Percentiles rank a stretch among this genome's conserved stretches.
phyloP scores from a whole-genome alignment of 148 eudicot species.

The Gaultheria prostrata region DNA sequence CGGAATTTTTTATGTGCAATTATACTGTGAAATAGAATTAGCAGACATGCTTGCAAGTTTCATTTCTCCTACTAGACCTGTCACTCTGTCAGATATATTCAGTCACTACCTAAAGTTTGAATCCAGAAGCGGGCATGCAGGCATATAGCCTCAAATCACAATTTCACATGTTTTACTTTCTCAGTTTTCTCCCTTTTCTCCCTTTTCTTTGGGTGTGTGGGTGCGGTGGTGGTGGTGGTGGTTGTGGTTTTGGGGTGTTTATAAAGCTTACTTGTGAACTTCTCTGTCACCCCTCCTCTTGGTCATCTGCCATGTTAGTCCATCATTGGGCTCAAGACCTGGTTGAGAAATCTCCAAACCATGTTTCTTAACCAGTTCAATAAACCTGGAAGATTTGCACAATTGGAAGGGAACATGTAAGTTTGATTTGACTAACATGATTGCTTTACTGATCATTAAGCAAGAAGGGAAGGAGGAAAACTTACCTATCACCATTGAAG shows the following conservation, averaged over 20 bases:
- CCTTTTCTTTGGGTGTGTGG: not conserved
- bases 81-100: not conserved
- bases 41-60: not conserved
- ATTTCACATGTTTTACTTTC: not conserved
- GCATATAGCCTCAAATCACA: not conserved
- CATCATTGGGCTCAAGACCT: conserved; percentile 82
- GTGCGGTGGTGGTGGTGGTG: not conserved
- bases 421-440: not conserved
- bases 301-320: conserved; percentile 86
- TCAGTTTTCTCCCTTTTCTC: no score
- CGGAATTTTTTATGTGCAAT: not conserved
- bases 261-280: conserved; percentile 70
- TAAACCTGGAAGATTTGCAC: conserved; percentile 41
- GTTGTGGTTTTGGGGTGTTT: not conserved
- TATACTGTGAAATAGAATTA: not conserved
- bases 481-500: conserved; percentile 65
- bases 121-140: not conserved
- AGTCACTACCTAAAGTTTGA: not conserved
- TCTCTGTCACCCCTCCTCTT: conserved; percentile 81
- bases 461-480: conserved; percentile 1
- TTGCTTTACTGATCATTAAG: not conserved
- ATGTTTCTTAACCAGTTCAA: conserved; percentile 67
- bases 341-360: conserved; percentile 87
- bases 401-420: conserved; percentile 6
- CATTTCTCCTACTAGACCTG: not conserved